Conservation (phyloP, 2,329 filamentous ascomycete species). For the Rachicladosporium sp. region DNA sequence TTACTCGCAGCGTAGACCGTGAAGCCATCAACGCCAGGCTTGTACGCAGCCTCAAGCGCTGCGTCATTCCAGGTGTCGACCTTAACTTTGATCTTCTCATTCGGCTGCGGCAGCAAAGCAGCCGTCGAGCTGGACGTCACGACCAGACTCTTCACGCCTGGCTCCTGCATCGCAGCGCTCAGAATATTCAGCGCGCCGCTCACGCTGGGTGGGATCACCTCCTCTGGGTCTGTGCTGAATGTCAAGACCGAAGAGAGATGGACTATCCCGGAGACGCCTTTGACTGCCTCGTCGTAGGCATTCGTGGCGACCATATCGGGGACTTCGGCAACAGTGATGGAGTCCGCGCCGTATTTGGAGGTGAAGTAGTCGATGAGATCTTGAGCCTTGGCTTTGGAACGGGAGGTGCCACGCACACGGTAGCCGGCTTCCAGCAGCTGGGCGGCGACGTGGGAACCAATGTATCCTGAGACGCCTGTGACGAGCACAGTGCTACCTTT, state of each 20-base stretch:
- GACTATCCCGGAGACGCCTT: constrained; percentile 29
- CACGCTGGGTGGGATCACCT: constrained; percentile 31
- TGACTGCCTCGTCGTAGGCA: constrained; percentile 12
- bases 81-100: constrained; percentile 23
- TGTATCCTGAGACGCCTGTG: constrained; percentile 18
- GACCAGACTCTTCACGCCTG: constrained; percentile 32
- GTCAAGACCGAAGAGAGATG: constrained; percentile 34
- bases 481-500: constrained; percentile 17
- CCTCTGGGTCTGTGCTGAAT: constrained; percentile 28
- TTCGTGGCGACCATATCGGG: constrained; percentile 10
- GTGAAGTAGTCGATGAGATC: constrained; percentile 14
- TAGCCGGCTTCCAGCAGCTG: constrained; percentile 16
- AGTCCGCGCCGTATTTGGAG: constrained; percentile 14
- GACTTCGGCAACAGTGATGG: constrained; percentile 26
- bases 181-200: constrained; percentile 25
- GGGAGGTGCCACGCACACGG: constrained; percentile 17
- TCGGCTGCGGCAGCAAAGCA: constrained; percentile 21
- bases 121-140: constrained; percentile 31
- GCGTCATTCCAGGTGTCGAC: constrained; percentile 18
- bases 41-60: constrained; percentile 12
- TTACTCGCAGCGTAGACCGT: constrained; percentile 37
- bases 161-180: constrained; percentile 28
- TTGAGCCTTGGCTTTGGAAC: constrained; percentile 11
- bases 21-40: constrained; percentile 6
- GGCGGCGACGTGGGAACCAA: constrained; percentile 17